These are phyloP conservation scores for Tulasnella calospora DNA, from an alignment of 768 basidiomycete species.

Conservation along the genomic window DNA sequence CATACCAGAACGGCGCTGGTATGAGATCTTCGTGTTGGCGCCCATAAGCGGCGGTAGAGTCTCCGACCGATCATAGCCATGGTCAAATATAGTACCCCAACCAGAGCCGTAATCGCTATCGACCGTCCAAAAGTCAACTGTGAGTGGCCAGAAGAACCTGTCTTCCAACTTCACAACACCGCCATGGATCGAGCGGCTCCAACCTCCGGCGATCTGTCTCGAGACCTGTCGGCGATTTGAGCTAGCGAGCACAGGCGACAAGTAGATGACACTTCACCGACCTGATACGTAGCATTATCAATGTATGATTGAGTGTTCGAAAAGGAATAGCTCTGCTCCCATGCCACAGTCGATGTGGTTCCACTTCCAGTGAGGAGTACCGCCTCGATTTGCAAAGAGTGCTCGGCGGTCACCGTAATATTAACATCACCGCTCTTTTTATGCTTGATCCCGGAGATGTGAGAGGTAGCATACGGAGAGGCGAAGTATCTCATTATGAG, in stretches of 20 bases:
- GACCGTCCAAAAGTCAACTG: slow-evolving; percentile 40
- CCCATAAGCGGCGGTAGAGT: slow-evolving; percentile 56
- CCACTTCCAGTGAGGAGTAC: slow-evolving; percentile 62
- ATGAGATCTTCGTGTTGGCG: slow-evolving; percentile 53
- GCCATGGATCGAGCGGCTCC: slow-evolving; percentile 48
- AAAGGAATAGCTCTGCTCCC: slow-evolving; percentile 57
- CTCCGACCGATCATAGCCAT: slow-evolving; percentile 59
- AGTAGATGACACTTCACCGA: slow-evolving; percentile 42
- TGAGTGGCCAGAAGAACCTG: slow-evolving; percentile 51
- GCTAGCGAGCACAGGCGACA: not conserved
- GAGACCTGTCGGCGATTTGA: not conserved
- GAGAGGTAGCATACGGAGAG: not conserved
- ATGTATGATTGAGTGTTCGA: slow-evolving; percentile 60
- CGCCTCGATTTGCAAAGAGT: slow-evolving; percentile 55
- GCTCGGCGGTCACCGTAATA: slow-evolving; percentile 58
- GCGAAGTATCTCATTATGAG: not conserved
- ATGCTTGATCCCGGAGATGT: not conserved
- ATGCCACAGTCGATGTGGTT: slow-evolving; percentile 48
- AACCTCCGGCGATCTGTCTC: slow-evolving; percentile 48
- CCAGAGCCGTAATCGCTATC: slow-evolving; percentile 38
- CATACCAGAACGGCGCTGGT: slow-evolving; percentile 51
- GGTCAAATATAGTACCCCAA: slow-evolving; percentile 47
- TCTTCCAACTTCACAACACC: slow-evolving; percentile 45
- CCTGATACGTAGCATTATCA: slow-evolving; percentile 45
- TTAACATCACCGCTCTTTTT: slow-evolving; percentile 45